These are phyloP conservation scores for Pythium guiyangense DNA, from an alignment of 352 stramenopile species.

Conservation along the genomic window DNA sequence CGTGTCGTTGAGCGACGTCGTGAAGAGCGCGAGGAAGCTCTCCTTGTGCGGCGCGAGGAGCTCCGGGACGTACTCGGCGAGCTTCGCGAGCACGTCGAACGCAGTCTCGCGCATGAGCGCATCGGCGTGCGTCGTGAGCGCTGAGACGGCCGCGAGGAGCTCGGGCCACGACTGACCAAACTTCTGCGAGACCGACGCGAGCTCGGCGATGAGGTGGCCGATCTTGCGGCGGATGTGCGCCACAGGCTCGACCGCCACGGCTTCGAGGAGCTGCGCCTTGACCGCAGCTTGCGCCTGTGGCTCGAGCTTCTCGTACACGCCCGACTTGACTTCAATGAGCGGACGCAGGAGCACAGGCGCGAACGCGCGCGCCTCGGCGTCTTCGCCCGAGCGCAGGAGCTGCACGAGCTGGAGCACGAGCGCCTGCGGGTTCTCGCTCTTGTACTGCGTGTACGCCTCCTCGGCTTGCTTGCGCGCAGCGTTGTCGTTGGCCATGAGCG, in stretches of 20 bases:
- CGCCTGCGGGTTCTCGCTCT: conserved; percentile 53
- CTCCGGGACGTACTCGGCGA: conserved; percentile 66
- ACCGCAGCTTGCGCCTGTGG: conserved; percentile 40
- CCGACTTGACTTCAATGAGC: conserved; percentile 64
- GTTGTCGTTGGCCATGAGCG: conserved; percentile 79
- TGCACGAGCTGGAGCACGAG: conserved; percentile 69
- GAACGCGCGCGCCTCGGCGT: conserved; percentile 66
- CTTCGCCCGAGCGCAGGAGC: conserved; percentile 46
- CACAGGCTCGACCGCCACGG: conserved; percentile 54
- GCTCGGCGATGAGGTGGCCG: conserved; percentile 67
- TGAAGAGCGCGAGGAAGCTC: conserved; percentile 76
- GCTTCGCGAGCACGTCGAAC: conserved; percentile 71
- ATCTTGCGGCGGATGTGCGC: conserved; percentile 82
- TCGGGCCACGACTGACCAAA: conserved; percentile 66
- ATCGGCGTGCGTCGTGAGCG: conserved; percentile 53
- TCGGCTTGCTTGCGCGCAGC: conserved; percentile 66
- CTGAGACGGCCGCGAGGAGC: conserved; percentile 56
- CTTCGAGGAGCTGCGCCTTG: conserved; percentile 73
- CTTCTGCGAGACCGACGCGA: conserved; percentile 51
- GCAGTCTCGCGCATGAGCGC: conserved; percentile 63
- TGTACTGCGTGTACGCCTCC: conserved; percentile 65
- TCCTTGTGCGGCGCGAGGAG: conserved; percentile 72
- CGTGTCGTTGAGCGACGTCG: conserved; percentile 59
- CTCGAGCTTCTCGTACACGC: conserved; percentile 64
- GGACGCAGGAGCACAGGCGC: conserved; percentile 74